Conservation (phyloP, 345 rosid genomes). For the Ceriops zippeliana region DNA sequence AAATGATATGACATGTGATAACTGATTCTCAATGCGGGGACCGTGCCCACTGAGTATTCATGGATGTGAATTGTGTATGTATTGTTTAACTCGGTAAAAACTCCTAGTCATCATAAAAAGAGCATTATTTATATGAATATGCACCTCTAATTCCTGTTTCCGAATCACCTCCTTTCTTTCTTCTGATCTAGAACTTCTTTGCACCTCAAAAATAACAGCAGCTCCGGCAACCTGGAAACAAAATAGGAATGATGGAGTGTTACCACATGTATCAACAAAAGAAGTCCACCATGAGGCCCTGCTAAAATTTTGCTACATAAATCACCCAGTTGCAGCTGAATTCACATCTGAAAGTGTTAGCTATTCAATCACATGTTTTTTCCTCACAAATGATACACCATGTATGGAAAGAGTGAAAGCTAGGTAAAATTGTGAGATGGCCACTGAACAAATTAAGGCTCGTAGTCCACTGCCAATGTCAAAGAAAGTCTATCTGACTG, state of each 20-base stretch:
- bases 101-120: not conserved
- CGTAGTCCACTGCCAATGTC: no score
- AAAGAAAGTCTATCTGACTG: no score
- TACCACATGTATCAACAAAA: no score
- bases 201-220: slow-evolving; percentile 77
- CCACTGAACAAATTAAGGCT: no score
- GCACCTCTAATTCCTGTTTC: slow-evolving; percentile 69
- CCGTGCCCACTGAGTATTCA: no score
- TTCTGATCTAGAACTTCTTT: slow-evolving; percentile 86
- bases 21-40: no score
- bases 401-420: not conserved
- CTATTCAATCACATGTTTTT: not conserved
- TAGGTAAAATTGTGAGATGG: not conserved
- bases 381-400: not conserved
- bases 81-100: not conserved
- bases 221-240: slow-evolving; percentile 72
- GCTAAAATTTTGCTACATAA: no score
- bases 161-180: slow-evolving; percentile 78
- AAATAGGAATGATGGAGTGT: not conserved
- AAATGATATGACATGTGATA: no score
- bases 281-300: no score
- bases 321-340: not conserved
- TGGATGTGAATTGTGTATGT: no score
- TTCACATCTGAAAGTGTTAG: not conserved
- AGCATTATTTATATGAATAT: slow-evolving; percentile 1